phyloP scores from a whole-genome alignment of 805 yeast genomes.

The Metschnikowia drakensbergensis region DNA sequence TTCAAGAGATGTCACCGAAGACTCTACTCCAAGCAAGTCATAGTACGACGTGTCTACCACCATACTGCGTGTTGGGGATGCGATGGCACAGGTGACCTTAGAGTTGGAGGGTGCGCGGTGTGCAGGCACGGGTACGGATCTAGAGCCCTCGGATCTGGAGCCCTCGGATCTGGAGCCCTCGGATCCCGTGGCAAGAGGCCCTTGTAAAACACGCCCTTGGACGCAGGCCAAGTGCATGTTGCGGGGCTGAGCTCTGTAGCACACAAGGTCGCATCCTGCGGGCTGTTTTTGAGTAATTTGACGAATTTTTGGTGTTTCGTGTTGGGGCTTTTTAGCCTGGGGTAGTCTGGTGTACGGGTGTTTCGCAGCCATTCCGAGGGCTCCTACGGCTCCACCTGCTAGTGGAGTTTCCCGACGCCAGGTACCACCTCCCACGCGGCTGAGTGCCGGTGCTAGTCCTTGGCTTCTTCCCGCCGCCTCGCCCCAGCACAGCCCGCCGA shows the following conservation, averaged over 20 bases:
- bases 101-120: neutral
- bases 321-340: neutral
- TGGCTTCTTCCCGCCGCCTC: no score
- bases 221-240: no score
- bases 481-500: no score
- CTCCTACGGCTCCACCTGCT: no score
- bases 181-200: neutral
- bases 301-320: neutral
- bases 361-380: neutral
- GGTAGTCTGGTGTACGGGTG: neutral
- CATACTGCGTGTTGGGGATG: constrained; percentile 22
- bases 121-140: neutral
- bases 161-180: neutral
- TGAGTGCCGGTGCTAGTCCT: no score
- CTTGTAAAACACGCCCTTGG: neutral
- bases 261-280: no score
- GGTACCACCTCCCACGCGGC: no score
- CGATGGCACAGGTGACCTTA: neutral
- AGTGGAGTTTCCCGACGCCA: no score
- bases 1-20: constrained; percentile 40
- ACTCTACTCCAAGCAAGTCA: constrained; percentile 32
- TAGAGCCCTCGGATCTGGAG: neutral
- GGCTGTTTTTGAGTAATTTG: no score
- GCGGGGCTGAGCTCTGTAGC: no score
- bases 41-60: constrained; percentile 45